Evolutionary conservation across 2,329 filamentous ascomycete species (phyloP).

Genomic region (Bipolaris gigantea): DNA sequence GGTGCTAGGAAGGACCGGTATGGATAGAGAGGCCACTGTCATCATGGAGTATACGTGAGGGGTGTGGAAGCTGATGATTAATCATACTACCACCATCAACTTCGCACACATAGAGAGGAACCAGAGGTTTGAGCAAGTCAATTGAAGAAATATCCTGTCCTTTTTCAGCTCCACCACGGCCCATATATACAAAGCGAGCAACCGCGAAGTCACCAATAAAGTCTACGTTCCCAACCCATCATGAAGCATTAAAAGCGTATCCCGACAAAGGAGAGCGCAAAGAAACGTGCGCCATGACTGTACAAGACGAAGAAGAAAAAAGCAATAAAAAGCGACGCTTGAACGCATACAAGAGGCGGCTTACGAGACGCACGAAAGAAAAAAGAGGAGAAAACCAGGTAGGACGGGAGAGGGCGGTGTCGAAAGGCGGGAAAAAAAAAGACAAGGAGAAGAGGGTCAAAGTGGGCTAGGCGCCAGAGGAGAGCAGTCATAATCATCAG

Average conservation of each 20-base stretch:
- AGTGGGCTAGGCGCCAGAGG: background rate
- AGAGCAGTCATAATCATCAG: conserved; percentile 6
- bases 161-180: background rate
- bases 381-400: background rate
- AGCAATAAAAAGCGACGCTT: conserved; percentile 3
- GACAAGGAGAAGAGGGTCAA: background rate
- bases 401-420: background rate
- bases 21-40: too few relatives aligned
- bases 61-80: background rate
- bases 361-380: background rate
- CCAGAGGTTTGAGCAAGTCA: background rate
- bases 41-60: background rate
- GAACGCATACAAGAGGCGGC: conserved; percentile 2
- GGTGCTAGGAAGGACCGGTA: too few relatives aligned
- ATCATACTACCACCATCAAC: background rate
- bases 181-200: conserved; percentile 1
- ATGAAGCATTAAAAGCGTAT: conserved; percentile 5
- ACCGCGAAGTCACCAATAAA: background rate
- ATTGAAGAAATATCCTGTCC: background rate
- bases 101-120: background rate
- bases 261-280: background rate
- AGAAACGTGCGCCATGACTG: background rate
- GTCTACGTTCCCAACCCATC: background rate
- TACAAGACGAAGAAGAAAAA: background rate
- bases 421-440: background rate